Evolutionary conservation across 257 asterid species (phyloP).

Genomic region (Rhazya stricta): DNA sequence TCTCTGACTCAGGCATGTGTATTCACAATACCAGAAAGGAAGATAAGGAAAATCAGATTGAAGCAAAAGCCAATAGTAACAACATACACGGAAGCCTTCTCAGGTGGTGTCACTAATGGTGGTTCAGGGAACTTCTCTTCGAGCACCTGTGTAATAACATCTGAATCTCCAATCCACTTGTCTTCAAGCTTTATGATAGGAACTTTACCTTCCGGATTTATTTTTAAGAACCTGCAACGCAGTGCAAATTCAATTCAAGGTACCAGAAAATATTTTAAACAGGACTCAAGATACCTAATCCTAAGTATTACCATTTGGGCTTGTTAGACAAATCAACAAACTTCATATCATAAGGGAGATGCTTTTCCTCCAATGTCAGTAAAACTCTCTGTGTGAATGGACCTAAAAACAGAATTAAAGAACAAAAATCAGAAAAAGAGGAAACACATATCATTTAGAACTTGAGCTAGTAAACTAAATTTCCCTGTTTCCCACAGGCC

Average conservation of each 20-base stretch:
- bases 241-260: background rate
- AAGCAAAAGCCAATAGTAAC: constrained; percentile 1
- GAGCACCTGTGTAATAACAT: constrained; percentile 74
- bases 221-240: constrained; percentile 50
- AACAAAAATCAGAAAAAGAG: background rate
- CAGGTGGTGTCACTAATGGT: constrained; percentile 71
- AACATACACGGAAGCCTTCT: constrained; percentile 77
- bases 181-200: constrained; percentile 83
- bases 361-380: constrained; percentile 88
- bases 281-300: background rate
- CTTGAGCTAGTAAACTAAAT: background rate
- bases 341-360: constrained; percentile 75
- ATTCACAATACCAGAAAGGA: background rate
- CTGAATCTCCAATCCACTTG: constrained; percentile 92
- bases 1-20: background rate
- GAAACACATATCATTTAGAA: background rate
- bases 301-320: constrained; percentile 67
- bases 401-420: constrained; percentile 37
- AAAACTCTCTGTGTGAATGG: constrained; percentile 89
- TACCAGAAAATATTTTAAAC: background rate
- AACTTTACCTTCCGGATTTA: constrained; percentile 91
- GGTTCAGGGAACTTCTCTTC: constrained; percentile 92
- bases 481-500: background rate
- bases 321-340: constrained; percentile 71
- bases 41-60: background rate